Percentiles rank a stretch among this genome's conserved stretches.
Evolutionary conservation across 2,329 filamentous ascomycete species (phyloP).

Genomic region (Colletotrichum theobromicola): DNA sequence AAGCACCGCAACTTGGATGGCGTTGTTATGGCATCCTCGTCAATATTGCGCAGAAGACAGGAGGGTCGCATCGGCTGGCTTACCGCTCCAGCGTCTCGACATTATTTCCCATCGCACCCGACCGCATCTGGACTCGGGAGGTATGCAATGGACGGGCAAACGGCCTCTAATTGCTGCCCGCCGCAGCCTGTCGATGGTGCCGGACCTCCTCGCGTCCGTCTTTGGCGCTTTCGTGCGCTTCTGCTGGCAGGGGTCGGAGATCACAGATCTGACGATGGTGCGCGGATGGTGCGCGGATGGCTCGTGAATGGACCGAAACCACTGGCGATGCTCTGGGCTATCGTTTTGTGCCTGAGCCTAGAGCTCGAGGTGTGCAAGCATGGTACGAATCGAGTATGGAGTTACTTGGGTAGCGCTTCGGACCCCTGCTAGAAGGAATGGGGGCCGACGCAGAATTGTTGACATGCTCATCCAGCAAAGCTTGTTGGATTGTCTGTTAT

Average conservation of each 20-base stretch:
- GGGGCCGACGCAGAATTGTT: background rate
- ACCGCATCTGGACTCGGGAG: background rate
- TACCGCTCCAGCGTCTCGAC: background rate
- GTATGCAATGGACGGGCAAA: slow-evolving; percentile 1
- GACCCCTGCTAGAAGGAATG: background rate
- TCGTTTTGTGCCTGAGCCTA: background rate
- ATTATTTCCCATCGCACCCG: background rate
- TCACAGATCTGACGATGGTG: background rate
- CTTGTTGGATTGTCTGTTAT: background rate
- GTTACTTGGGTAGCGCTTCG: background rate
- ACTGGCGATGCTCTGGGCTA: background rate
- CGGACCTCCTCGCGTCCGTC: background rate
- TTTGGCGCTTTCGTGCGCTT: background rate
- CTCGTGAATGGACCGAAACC: background rate
- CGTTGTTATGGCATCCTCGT: background rate
- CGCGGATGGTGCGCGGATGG: background rate
- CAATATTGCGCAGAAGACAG: background rate
- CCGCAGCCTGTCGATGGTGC: background rate
- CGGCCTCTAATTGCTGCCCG: background rate
- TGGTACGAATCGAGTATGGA: background rate
- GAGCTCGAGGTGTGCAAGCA: background rate
- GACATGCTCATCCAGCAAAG: background rate
- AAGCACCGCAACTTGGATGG: background rate
- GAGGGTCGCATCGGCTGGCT: slow-evolving; percentile 4
- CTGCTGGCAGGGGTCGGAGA: background rate